Percentiles rank a stretch among this genome's conserved stretches.
Conservation (phyloP, 441 rosid genomes). For the Erodium moschatum region DNA sequence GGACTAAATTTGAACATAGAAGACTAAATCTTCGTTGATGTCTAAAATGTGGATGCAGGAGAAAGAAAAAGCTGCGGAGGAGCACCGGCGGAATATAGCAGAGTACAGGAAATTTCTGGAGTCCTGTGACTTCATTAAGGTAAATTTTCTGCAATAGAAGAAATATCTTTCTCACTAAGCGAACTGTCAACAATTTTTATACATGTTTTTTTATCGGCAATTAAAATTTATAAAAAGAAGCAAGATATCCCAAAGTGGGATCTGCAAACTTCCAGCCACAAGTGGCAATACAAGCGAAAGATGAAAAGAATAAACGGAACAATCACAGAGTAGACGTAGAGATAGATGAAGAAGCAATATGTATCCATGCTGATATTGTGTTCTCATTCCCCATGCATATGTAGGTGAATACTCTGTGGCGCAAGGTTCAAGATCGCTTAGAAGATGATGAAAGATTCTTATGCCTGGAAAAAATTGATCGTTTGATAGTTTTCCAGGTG, state of each 20-base stretch:
- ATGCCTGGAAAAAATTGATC: constrained; percentile 81
- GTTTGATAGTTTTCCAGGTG: constrained; percentile 75
- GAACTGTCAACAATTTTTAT: neutral
- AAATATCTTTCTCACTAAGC: neutral
- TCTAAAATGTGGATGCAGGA: constrained; percentile 42
- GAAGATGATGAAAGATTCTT: constrained; percentile 90
- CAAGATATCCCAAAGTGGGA: too few species aligned
- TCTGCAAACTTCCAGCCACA: too few species aligned
- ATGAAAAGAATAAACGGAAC: neutral
- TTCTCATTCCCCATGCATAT: constrained; percentile 21
- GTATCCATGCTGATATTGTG: neutral
- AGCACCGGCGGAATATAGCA: constrained; percentile 49
- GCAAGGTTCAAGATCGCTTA: constrained; percentile 77
- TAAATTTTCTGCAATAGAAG: constrained; percentile 7
- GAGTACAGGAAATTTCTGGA: constrained; percentile 68
- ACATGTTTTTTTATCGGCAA: neutral
- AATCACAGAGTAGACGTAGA: neutral
- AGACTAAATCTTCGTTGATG: too few species aligned
- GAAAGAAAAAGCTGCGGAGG: constrained; percentile 83
- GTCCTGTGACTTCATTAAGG: constrained; percentile 90
- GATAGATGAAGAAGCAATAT: too few species aligned
- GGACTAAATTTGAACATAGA: too few species aligned
- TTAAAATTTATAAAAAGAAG: too few species aligned
- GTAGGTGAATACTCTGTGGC: constrained; percentile 85
- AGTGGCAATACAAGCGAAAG: too few species aligned